Base-by-base conservation (phyloP, 2,329 filamentous ascomycete genomes). In the Penicillium psychrosexuale region DNA sequence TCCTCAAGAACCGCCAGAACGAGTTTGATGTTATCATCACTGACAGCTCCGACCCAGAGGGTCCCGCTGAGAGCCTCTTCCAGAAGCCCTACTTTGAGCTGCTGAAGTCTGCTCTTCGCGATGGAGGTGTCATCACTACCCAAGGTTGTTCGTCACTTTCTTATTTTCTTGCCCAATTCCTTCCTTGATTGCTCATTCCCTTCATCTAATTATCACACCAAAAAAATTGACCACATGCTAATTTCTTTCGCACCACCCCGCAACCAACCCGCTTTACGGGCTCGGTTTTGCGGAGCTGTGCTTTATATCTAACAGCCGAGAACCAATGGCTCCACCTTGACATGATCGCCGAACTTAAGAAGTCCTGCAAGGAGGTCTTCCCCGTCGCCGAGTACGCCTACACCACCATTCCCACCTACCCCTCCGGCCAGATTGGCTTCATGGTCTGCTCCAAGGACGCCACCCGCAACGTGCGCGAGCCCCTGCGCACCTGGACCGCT, bases 21-120 rank as follows among this genome's bases (percentile, higher is more conserved):
- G 84, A 88, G 73, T 99, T 99, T 74, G 94, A 99, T 73, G 92
- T 99, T 72, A 99, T 99, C 82, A 97, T 99, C 81, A 99, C 94
- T 70, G 94, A 99, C 80, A 96, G 91, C 65, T 96, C 91, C 60
- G 94, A 99, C 76, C 94, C 94, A 53, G 94, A 97, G 75, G 94
- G 94, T 62, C 94, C 94, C 31, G 94, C 94, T 66, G 92, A 97
- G 85, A 88, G 84, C 69, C 84, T 99, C 63, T 99, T 99, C 88
- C 85, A 97, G 84, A 97, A 97, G 84, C 88, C 91, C 60, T 99
- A 99, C 85, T 99, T 97, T 78, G 83, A 97, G 83, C 87, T 99
- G 66, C 84, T 99, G 60, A 83, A 88, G 76, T 89, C 87, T 71
- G 94, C 94, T 69, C 86, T 97, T 68, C 87, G 90, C 66, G 91